Conservation (phyloP, 2,329 filamentous ascomycete genomes). For the Fusarium falciforme region DNA sequence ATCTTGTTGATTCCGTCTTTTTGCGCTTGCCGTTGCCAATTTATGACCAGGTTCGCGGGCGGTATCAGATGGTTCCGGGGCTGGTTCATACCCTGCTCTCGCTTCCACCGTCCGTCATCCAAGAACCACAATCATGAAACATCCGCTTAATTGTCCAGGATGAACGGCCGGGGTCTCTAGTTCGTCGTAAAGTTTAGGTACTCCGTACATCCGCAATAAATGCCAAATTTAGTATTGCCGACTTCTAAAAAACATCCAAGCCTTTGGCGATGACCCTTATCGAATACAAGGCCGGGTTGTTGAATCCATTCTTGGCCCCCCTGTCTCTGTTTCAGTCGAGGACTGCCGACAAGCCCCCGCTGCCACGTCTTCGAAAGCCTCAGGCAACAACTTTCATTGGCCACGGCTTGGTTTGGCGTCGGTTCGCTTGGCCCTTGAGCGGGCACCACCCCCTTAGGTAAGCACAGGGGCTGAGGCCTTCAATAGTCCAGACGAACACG, state of each 20-base stretch:
- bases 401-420: conserved; percentile 17
- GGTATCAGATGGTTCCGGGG: not conserved
- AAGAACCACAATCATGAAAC: not conserved
- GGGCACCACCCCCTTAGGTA: conserved; percentile 37
- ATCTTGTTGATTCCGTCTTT: not conserved
- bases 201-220: not conserved
- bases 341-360: conserved; percentile 5
- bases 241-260: not conserved
- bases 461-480: conserved; percentile 43
- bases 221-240: not conserved
- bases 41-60: not conserved
- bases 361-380: conserved; percentile 20
- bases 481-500: conserved; percentile 29
- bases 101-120: not conserved
- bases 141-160: not conserved
- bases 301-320: conserved; percentile 1
- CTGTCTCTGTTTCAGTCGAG: conserved; percentile 4
- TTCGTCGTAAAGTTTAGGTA: not conserved
- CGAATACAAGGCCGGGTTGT: not conserved
- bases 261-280: not conserved
- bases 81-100: not conserved
- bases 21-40: not conserved
- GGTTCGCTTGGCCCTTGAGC: conserved; percentile 21
- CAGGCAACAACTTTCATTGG: conserved; percentile 34
- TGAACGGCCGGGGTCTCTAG: not conserved